phyloP scores from a whole-genome alignment of 768 basidiomycete species.

The Suillus fuscotomentosus region DNA sequence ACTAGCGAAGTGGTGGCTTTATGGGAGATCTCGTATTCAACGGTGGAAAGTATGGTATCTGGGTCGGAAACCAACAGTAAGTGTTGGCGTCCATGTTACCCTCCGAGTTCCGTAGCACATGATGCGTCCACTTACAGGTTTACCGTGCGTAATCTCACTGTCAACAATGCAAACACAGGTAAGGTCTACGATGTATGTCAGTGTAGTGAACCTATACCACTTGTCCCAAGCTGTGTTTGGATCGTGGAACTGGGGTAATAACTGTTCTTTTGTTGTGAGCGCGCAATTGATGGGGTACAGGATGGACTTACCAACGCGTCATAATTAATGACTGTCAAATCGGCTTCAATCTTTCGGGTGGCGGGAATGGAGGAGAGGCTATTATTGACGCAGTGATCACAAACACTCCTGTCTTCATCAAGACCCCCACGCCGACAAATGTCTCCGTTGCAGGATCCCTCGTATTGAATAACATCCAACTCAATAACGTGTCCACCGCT shows the following conservation, averaged over 20 bases:
- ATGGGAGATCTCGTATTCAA: slow-evolving; percentile 46
- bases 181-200: not conserved
- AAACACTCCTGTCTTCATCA: slow-evolving; percentile 32
- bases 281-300: slow-evolving; percentile 4
- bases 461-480: slow-evolving; percentile 32
- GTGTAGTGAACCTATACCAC: not conserved
- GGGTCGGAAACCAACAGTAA: slow-evolving; percentile 39
- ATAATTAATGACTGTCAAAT: slow-evolving; percentile 30
- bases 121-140: slow-evolving; percentile 17
- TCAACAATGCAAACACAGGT: slow-evolving; percentile 46
- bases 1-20: slow-evolving; percentile 37
- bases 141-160: slow-evolving; percentile 55
- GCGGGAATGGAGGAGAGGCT: slow-evolving; percentile 27
- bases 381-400: slow-evolving; percentile 32
- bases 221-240: slow-evolving; percentile 21
- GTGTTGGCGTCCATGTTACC: not conserved
- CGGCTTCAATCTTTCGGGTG: slow-evolving; percentile 27
- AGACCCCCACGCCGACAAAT: slow-evolving; percentile 21
- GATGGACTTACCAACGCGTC: slow-evolving; percentile 35
- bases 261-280: not conserved
- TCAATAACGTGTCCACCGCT: slow-evolving; percentile 29
- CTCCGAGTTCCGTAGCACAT: not conserved
- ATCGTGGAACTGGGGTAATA: slow-evolving; percentile 32
- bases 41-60: slow-evolving; percentile 38
- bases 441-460: slow-evolving; percentile 29